Evolutionary conservation across 2,329 filamentous ascomycete genomes (phyloP).

Genomic region (Tolypocladium tropicale): DNA sequence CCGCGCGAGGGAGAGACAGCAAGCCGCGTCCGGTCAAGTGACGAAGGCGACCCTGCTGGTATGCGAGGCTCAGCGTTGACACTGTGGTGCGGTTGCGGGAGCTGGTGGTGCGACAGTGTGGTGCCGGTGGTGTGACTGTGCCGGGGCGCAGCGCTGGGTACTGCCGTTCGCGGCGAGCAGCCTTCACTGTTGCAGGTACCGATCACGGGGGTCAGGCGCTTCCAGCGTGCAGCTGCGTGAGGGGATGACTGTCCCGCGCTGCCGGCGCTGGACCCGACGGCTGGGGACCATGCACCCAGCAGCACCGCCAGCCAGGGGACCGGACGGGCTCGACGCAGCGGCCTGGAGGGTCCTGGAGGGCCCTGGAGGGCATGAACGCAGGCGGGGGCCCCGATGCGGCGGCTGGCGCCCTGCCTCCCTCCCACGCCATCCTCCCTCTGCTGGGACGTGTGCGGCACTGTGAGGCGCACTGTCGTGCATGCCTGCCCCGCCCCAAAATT

Average conservation of each 20-base stretch:
- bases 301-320: not conserved
- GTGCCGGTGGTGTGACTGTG: not conserved
- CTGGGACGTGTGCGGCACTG: not conserved
- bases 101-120: not conserved
- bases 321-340: too few relatives aligned
- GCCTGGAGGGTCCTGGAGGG: too few relatives aligned
- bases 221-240: not conserved
- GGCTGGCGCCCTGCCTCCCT: not conserved
- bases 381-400: not conserved
- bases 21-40: slow-evolving; percentile 1
- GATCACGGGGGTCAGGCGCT: not conserved
- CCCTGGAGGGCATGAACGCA: not conserved
- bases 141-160: not conserved
- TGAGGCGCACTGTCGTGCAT: slow-evolving; percentile 15
- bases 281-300: not conserved
- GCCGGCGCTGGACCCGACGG: too few relatives aligned
- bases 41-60: not conserved
- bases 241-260: not conserved
- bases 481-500: slow-evolving; percentile 14
- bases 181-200: not conserved
- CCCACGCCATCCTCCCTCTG: not conserved
- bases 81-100: not conserved
- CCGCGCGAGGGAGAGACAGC: not conserved
- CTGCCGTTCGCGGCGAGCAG: not conserved
- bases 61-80: not conserved